Evolutionary conservation across 2,329 filamentous ascomycete species (phyloP).

Genomic region (Malbranchea zuffiana): DNA sequence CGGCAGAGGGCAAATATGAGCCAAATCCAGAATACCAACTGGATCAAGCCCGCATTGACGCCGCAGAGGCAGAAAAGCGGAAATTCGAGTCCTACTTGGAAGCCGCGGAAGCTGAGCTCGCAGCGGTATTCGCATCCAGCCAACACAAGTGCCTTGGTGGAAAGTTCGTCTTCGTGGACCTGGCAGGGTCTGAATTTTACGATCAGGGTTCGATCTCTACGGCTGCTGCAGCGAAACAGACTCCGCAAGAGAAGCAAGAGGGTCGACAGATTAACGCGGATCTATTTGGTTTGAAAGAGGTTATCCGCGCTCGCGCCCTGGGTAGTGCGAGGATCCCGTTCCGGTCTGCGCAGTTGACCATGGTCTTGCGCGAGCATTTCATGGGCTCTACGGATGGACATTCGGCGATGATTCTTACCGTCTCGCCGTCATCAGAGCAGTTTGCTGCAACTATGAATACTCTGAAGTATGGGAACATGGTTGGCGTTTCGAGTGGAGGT

Average conservation of each 20-base stretch:
- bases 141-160: constrained; percentile 28
- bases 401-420: constrained; percentile 32
- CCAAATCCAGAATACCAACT: constrained; percentile 27
- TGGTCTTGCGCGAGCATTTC: constrained; percentile 35
- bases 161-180: constrained; percentile 37
- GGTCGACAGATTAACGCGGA: constrained; percentile 38
- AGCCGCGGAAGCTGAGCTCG: constrained; percentile 26
- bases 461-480: constrained; percentile 35
- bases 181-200: constrained; percentile 38
- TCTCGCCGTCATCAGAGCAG: constrained; percentile 29
- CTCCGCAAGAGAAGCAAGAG: constrained; percentile 31
- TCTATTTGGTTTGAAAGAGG: constrained; percentile 37
- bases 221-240: constrained; percentile 12
- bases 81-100: constrained; percentile 27
- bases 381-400: constrained; percentile 16
- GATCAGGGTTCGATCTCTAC: constrained; percentile 20
- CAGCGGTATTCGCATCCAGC: constrained; percentile 17
- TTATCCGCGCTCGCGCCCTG: constrained; percentile 33
- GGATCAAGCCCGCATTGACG: constrained; percentile 32
- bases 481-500: constrained; percentile 24
- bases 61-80: constrained; percentile 30
- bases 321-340: constrained; percentile 32
- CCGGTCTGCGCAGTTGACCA: constrained; percentile 34
- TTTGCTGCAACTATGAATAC: constrained; percentile 35
- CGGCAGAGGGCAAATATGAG: constrained; percentile 24